These are phyloP conservation scores for Amoebophrya sp. DNA, from an alignment of 169 alveolate genomes.

Conservation along the genomic window DNA sequence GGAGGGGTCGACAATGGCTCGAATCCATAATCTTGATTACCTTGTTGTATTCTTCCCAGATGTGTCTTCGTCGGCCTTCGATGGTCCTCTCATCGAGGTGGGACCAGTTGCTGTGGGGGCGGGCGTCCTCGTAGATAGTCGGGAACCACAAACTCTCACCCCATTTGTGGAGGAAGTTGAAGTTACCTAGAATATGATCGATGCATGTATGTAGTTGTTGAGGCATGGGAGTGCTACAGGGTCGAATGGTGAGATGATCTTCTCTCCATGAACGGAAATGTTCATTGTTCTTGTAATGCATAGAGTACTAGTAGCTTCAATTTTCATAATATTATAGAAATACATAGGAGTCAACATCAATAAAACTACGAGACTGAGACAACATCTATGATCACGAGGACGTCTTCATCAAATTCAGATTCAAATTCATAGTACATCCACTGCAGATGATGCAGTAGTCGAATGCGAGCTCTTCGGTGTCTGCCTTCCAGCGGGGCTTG, in stretches of 20 bases:
- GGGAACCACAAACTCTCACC: conserved; percentile 53
- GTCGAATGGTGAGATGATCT: no score
- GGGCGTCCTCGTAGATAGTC: conserved; percentile 46
- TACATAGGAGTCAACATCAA: no score
- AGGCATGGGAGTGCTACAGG: no score
- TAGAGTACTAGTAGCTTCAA: no score
- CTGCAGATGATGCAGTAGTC: conserved; percentile 52
- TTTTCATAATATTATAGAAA: no score
- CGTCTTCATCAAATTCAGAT: not conserved
- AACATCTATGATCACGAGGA: not conserved
- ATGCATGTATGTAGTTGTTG: no score
- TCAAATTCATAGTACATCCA: conserved; percentile 43
- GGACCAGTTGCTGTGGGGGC: conserved; percentile 41
- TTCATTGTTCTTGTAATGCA: no score
- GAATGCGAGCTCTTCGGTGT: conserved; percentile 43
- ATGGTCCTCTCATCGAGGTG: conserved; percentile 49
- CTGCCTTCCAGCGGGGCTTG: no score
- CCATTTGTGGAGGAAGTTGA: conserved; percentile 35
- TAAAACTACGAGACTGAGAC: not conserved
- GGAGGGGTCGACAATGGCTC: no score
- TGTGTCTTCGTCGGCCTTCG: conserved; percentile 50
- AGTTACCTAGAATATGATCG: conserved; percentile 10
- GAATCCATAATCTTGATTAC: no score
- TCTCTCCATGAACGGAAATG: no score
- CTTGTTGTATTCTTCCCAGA: conserved; percentile 49